phyloP scores from a whole-genome alignment of 2,329 filamentous ascomycete genomes.

The Claviceps sp. region DNA sequence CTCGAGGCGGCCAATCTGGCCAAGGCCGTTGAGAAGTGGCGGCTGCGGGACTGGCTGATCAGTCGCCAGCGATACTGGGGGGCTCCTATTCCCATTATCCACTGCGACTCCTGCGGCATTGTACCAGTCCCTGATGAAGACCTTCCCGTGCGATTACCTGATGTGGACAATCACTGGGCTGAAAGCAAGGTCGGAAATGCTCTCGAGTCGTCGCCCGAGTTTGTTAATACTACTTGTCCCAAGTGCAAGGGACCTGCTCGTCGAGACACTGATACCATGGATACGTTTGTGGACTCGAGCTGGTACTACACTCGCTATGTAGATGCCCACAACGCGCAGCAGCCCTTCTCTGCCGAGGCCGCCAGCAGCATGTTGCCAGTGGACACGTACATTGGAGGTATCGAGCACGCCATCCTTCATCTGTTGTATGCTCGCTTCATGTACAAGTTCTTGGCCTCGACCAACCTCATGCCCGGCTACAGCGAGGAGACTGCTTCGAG shows the following conservation, averaged over 20 bases:
- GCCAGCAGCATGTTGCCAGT: conserved; percentile 53
- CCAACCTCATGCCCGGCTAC: conserved; percentile 30
- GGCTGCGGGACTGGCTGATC: conserved; percentile 77
- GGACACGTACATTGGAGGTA: conserved; percentile 77
- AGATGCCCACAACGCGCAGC: conserved; percentile 50
- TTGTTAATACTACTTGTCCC: conserved; percentile 65
- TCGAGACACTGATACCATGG: conserved; percentile 88
- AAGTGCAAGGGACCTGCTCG: conserved; percentile 56
- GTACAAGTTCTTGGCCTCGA: conserved; percentile 66
- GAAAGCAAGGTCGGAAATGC: conserved; percentile 63
- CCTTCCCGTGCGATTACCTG: conserved; percentile 63
- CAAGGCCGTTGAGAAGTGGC: conserved; percentile 57
- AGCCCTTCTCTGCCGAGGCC: conserved; percentile 46
- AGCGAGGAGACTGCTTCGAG: conserved; percentile 18
- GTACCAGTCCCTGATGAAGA: conserved; percentile 66
- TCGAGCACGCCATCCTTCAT: conserved; percentile 85
- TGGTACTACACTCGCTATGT: conserved; percentile 83
- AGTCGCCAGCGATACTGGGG: conserved; percentile 92
- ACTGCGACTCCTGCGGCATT: conserved; percentile 63
- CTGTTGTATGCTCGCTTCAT: conserved; percentile 82
- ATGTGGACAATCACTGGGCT: conserved; percentile 54
- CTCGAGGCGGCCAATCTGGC: conserved; percentile 45
- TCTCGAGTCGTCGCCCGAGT: conserved; percentile 56
- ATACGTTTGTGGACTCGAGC: conserved; percentile 89
- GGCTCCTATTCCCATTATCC: conserved; percentile 75